Evolutionary conservation across 164 flowering plant genomes (phyloP).

Genomic region (Cinnamomum micranthum): DNA sequence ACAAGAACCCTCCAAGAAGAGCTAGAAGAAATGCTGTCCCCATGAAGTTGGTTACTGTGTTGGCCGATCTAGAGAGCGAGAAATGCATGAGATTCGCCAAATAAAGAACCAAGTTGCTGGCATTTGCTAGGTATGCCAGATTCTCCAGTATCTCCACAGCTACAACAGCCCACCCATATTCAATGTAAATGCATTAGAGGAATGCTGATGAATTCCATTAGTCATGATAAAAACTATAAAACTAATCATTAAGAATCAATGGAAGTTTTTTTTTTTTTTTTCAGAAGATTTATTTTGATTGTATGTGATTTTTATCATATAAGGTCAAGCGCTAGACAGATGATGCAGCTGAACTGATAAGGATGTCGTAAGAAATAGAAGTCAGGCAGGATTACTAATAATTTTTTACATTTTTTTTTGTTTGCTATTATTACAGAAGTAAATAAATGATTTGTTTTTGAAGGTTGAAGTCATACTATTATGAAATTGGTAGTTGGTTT

Average conservation of each 20-base stretch:
- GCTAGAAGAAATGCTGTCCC: constrained; percentile 87
- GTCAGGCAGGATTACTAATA: no score
- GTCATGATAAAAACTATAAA: neutral
- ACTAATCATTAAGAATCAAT: neutral
- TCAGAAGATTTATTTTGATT: no score
- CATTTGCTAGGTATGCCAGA: constrained; percentile 74
- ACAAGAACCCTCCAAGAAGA: constrained; percentile 77
- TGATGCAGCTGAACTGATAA: neutral
- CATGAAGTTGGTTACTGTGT: constrained; percentile 81
- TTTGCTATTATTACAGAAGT: neutral
- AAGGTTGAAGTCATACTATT: neutral
- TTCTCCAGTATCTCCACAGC: constrained; percentile 85
- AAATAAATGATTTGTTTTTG: neutral
- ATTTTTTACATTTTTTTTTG: neutral
- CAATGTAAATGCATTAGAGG: neutral
- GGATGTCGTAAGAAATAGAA: no score
- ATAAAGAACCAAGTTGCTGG: constrained; percentile 80
- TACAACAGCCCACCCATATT: constrained; percentile 6
- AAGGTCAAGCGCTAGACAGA: neutral
- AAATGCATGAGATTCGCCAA: constrained; percentile 60
- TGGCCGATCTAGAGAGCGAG: constrained; percentile 62
- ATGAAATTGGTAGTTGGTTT: neutral
- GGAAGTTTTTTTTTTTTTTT: no score
- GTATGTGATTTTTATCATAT: neutral
- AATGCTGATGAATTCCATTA: neutral